Evolutionary conservation across 164 flowering plant species (phyloP), one percentile per base, ranked within the genome.

Genomic region (Piper betle): DNA sequence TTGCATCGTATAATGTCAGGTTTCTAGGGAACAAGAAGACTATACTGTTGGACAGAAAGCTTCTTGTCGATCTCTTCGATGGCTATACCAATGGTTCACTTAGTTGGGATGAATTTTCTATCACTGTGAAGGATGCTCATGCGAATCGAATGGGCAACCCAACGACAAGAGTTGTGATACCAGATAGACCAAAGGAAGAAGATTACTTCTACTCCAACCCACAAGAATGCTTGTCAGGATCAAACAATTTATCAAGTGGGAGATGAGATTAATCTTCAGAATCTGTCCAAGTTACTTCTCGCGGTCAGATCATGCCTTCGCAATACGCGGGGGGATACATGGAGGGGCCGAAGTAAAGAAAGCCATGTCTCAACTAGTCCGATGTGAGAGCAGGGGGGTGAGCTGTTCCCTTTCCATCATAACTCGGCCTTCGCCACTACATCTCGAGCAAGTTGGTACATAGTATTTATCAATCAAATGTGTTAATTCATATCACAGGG

Each of bases 131-230:
- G 76, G 77, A 75, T 53, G 60, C 79, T 58, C 93, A 88, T 69
- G 75, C 67, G 60, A 61, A 72, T 59, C 86, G 97, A 57, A 82
- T 79, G 84, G 97, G 97, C 16, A 74, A 52, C 53, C 85, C 85
- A 3, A 77, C 61, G 0, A 82, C 67, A 59, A 81, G 97, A 69
- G 55, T 78, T 69, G 79, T 83, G 52, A 84, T 90, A 70, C 84
- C 87, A 33, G 95, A 87, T 71, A 73, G 77, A 63, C 97, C 97
- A 4, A 89, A 89, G 64, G 94, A 85, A 66, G 94, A 89, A 68
- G 97, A 85, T 68, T 85, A 90, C 64, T 89, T 89, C 64, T 89
- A 85, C 53, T 66, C 97, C 66, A 91, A 91, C 64, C 96, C 97
- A 15, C 75, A 83, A 40, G 97, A 91, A 68, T 91, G 97, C 69